Conservation (phyloP, 768 basidiomycete genomes). For the Myochromella boudieri region DNA sequence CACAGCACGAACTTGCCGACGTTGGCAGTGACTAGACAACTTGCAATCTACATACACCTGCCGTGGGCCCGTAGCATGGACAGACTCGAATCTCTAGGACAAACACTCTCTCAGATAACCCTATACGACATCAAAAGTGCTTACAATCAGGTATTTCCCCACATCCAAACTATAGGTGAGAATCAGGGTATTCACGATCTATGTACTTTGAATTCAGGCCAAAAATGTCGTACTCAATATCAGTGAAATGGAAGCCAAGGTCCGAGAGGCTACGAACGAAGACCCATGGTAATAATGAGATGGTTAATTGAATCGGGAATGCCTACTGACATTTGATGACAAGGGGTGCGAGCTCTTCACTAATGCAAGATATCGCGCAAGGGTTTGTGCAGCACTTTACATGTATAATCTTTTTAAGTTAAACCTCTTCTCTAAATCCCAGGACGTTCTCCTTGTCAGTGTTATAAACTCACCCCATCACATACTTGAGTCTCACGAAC, state of each 20-base stretch:
- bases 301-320: not conserved
- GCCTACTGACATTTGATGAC: conserved; percentile 8
- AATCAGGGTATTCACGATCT: too few species aligned
- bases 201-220: conserved; percentile 62
- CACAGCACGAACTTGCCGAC: not conserved
- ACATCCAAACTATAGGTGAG: too few species aligned
- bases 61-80: conserved; percentile 55
- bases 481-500: conserved; percentile 4
- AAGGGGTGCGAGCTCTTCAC: conserved; percentile 96
- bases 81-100: conserved; percentile 72
- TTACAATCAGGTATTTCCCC: conserved; percentile 92
- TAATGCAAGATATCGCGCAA: conserved; percentile 99
- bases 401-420: too few species aligned
- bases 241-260: conserved; percentile 96
- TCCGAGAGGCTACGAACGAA: conserved; percentile 94
- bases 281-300: conserved; percentile 87
- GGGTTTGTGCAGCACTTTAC: conserved; percentile 50
- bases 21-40: conserved; percentile 7
- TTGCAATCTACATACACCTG: conserved; percentile 1
- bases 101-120: conserved; percentile 76
- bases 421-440: conserved; percentile 4
- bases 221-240: conserved; percentile 97
- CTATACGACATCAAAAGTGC: conserved; percentile 93
- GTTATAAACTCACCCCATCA: not conserved
- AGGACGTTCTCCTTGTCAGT: conserved; percentile 98